Base-by-base conservation (phyloP, 75 land plant genomes). In the Larix kaempferi region DNA sequence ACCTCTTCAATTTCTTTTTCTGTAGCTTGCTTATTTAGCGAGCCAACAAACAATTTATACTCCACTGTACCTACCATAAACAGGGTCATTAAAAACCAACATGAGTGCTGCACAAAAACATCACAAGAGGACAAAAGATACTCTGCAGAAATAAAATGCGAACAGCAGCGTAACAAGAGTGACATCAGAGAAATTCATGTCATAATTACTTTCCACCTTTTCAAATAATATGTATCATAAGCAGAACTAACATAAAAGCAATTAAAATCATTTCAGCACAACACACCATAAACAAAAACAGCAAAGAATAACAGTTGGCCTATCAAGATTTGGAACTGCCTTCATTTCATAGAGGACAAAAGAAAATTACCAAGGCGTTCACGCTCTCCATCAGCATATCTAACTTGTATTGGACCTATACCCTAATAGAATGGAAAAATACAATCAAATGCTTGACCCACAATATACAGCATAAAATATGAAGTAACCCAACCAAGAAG, bases 321-420 rank as follows among this genome's bases (percentile, higher is more conserved):
- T 67, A 35, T 35, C 12, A 67, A 67, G 11, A 49, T 49, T 49
- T 49, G 12, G 12, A 67, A 67, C 19, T 21, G n/a, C 21, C 52
- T 25, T 22, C 54, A 74, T 74, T 23, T 15, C 59, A 74, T 5
- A 54, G 17, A 55, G n/a, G 4, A 25, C 59, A 74, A 74, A 74
- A 16, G 76, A 74, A n/a, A 76, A 65, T 83, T 93, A 93, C 99
- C 99, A 83, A 89, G 92, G 4, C 95, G 94, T 35, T 95, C 98
- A n/a, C 96, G 88, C 78, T 98, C 99, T 17, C 98, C 98, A 91
- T 95, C 99, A 59, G 99, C 99, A 88, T 88, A 95, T 85, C 93
- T 86, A 55, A 98, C 99, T 91, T 95, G 98, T 26, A 98, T 89
- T 55, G 99, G 98, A 35, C 91, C 90, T 35, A 82, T 60, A 10